These are phyloP conservation scores for Alternaria alternata DNA, from an alignment of 2,329 filamentous ascomycete genomes.

Conservation along the genomic window DNA sequence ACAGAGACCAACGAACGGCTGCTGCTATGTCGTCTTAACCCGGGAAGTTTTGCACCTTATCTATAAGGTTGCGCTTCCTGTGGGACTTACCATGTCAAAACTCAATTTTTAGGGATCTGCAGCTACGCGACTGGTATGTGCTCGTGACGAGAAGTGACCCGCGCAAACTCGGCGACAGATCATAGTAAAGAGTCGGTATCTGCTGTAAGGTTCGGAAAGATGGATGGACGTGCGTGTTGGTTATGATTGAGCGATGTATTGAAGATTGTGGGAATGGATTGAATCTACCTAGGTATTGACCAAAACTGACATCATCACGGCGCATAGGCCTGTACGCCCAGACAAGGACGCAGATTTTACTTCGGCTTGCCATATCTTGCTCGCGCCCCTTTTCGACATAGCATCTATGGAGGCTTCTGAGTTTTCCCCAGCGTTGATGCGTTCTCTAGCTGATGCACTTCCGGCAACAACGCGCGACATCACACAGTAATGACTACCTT, in stretches of 20 bases:
- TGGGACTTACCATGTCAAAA: constrained; percentile 6
- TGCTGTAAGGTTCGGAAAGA: not conserved
- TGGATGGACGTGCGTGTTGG: not conserved
- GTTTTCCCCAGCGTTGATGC: not conserved
- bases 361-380: not conserved
- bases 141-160: constrained; percentile 1
- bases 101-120: constrained; percentile 3
- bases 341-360: not conserved
- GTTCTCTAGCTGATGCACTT: not conserved
- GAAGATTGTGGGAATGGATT: not conserved
- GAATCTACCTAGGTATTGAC: not conserved
- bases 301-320: not conserved
- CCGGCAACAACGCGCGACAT: not conserved
- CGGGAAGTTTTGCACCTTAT: not conserved
- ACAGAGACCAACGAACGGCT: not conserved
- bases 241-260: constrained; percentile 2
- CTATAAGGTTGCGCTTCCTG: constrained; percentile 3
- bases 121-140: not conserved
- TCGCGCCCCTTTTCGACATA: not conserved
- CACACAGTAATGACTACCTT: not conserved
- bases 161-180: constrained; percentile 9
- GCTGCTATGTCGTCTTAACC: not conserved
- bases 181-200: not conserved
- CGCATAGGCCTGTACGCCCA: not conserved
- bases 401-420: not conserved